Evolutionary conservation across 257 asterid species (phyloP).

Genomic region (Fraxinus americana): DNA sequence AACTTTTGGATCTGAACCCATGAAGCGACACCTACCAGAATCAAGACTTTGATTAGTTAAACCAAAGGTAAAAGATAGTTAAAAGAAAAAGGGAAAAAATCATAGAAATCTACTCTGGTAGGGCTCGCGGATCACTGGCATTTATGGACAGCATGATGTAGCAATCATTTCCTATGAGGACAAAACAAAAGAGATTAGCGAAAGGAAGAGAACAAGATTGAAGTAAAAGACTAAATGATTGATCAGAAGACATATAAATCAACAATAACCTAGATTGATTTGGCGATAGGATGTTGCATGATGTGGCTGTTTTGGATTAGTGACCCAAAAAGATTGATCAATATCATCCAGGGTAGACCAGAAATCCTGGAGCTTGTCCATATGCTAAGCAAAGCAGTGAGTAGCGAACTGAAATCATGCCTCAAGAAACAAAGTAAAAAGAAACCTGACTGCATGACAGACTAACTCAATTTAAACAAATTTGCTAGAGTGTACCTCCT

Average conservation of each 20-base stretch:
- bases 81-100: constrained; percentile 12
- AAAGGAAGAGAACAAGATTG: constrained; percentile 12
- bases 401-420: constrained; percentile 15
- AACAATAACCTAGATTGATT: constrained; percentile 57
- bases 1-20: constrained; percentile 59
- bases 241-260: neutral
- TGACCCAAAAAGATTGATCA: constrained; percentile 56
- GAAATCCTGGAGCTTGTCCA: constrained; percentile 65
- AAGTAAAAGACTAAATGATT: neutral
- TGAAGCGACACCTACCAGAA: constrained; percentile 69
- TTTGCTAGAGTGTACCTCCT: constrained; percentile 41
- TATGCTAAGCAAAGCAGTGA: constrained; percentile 47
- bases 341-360: constrained; percentile 73
- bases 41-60: constrained; percentile 23
- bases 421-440: neutral
- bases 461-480: constrained; percentile 9
- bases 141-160: constrained; percentile 46
- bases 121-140: constrained; percentile 58
- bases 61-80: constrained; percentile 5
- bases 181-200: constrained; percentile 12
- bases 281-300: constrained; percentile 63
- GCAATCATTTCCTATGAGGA: constrained; percentile 61
- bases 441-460: neutral
- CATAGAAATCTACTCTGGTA: constrained; percentile 61
- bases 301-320: constrained; percentile 47